Conservation (phyloP, 2,329 filamentous ascomycete species). For the Mycosphaerella sp. region DNA sequence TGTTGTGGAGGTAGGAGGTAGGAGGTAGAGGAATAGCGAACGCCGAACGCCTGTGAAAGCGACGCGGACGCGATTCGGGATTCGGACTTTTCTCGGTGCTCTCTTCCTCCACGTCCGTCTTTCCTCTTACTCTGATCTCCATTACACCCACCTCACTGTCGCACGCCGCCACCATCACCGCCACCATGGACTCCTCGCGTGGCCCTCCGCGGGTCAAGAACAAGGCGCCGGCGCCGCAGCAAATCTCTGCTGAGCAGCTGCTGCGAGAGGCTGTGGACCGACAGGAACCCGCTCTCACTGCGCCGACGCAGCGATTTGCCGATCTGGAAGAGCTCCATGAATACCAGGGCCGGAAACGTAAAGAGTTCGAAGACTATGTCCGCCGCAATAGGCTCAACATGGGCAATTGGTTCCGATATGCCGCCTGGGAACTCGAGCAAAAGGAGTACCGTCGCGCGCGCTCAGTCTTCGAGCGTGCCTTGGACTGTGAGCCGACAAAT, state of each 20-base stretch:
- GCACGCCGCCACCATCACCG: neutral
- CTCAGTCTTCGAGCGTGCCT: conserved; percentile 87
- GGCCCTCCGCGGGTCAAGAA: conserved; percentile 97
- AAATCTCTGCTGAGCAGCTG: conserved; percentile 96
- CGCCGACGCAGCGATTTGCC: conserved; percentile 88
- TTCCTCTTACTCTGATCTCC: neutral
- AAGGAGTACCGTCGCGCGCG: conserved; percentile 91
- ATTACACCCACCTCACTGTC: neutral
- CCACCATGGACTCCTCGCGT: conserved; percentile 74
- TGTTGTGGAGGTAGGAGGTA: neutral
- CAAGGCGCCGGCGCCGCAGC: conserved; percentile 75
- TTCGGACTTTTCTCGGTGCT: neutral
- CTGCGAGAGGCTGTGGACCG: conserved; percentile 95
- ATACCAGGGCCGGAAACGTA: conserved; percentile 90
- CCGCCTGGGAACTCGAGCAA: conserved; percentile 94
- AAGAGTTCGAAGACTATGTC: conserved; percentile 97
- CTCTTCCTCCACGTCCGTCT: neutral
- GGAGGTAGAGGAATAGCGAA: neutral
- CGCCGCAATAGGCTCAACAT: conserved; percentile 89
- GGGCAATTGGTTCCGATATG: conserved; percentile 99
- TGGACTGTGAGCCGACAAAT: conserved; percentile 85
- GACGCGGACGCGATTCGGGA: neutral
- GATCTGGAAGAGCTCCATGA: conserved; percentile 98
- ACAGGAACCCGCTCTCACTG: conserved; percentile 80
- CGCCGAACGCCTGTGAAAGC: neutral